A percentile compares a stretch with the other conserved stretches of the same genome.
phyloP scores from a whole-genome alignment of 352 stramenopile genomes.

The Pythium pyrilobum region DNA sequence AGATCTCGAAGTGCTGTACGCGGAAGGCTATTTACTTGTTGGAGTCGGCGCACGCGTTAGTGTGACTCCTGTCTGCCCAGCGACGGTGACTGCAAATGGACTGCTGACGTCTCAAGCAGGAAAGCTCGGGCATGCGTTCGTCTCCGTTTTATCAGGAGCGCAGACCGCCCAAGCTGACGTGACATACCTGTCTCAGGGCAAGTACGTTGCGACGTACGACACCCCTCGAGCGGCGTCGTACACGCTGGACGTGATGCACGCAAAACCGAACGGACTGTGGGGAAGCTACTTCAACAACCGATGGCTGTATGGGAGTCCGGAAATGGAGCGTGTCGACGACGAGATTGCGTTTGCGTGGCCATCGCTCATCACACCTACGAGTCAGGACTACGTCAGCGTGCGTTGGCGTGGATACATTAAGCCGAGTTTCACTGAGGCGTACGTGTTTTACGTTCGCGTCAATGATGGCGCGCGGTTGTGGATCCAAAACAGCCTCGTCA shows the following conservation, averaged over 20 bases:
- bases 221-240: conserved; percentile 85
- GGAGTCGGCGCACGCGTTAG: conserved; percentile 34
- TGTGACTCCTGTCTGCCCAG: conserved; percentile 42
- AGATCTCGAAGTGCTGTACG: conserved; percentile 58
- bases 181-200: conserved; percentile 50
- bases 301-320: conserved; percentile 88
- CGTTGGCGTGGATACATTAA: conserved; percentile 89
- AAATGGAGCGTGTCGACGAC: conserved; percentile 82
- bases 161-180: conserved; percentile 57
- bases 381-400: conserved; percentile 92
- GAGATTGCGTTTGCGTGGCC: conserved; percentile 92
- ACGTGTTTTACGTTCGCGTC: conserved; percentile 69
- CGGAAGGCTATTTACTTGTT: conserved; percentile 76
- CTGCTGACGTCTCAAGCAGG: conserved; percentile 14
- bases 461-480: conserved; percentile 86
- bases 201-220: conserved; percentile 88
- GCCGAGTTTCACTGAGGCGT: conserved; percentile 77
- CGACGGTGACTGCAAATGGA: conserved; percentile 27
- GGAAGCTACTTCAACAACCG: conserved; percentile 96
- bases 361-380: conserved; percentile 86
- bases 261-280: conserved; percentile 71
- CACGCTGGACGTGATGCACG: conserved; percentile 76
- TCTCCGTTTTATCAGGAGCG: conserved; percentile 50
- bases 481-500: conserved; percentile 71
- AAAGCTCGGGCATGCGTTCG: conserved; percentile 58